Evolutionary conservation across 768 basidiomycete species (phyloP).

Genomic region (Boletus subcaerulescens): DNA sequence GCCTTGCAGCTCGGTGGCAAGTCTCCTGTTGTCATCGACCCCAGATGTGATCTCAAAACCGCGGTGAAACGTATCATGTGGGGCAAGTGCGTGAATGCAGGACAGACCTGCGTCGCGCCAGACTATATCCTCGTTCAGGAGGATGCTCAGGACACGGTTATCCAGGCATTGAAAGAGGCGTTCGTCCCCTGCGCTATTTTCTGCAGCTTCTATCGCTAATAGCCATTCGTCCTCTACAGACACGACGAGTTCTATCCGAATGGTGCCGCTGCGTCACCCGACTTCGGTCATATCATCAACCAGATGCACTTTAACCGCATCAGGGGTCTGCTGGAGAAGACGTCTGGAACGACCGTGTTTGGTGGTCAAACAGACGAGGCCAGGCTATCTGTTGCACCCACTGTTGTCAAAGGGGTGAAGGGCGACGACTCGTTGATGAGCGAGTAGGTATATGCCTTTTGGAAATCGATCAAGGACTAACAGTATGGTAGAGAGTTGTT

Average conservation of each 20-base stretch:
- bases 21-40: slow-evolving; percentile 72
- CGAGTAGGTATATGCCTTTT: slow-evolving; percentile 46
- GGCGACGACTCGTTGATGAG: slow-evolving; percentile 70
- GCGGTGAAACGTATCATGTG: slow-evolving; percentile 73
- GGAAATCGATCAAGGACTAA: background rate
- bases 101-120: slow-evolving; percentile 71
- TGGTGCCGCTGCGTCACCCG: slow-evolving; percentile 41
- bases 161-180: slow-evolving; percentile 42
- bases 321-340: slow-evolving; percentile 58
- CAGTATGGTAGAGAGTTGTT: slow-evolving; percentile 66
- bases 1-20: slow-evolving; percentile 61
- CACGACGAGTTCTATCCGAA: slow-evolving; percentile 39
- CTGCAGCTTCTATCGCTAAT: background rate
- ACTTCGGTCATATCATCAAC: slow-evolving; percentile 52
- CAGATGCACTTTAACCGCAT: slow-evolving; percentile 55
- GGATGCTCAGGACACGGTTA: slow-evolving; percentile 37
- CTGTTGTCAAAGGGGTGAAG: slow-evolving; percentile 62
- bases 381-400: slow-evolving; percentile 67
- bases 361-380: slow-evolving; percentile 62
- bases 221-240: background rate
- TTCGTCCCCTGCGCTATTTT: slow-evolving; percentile 24
- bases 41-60: slow-evolving; percentile 59
- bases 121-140: slow-evolving; percentile 51
- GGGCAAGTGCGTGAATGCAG: slow-evolving; percentile 78
- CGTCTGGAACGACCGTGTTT: slow-evolving; percentile 60